Base-by-base conservation (phyloP, 176 grass and related monocot species). In the Chloris gayana region DNA sequence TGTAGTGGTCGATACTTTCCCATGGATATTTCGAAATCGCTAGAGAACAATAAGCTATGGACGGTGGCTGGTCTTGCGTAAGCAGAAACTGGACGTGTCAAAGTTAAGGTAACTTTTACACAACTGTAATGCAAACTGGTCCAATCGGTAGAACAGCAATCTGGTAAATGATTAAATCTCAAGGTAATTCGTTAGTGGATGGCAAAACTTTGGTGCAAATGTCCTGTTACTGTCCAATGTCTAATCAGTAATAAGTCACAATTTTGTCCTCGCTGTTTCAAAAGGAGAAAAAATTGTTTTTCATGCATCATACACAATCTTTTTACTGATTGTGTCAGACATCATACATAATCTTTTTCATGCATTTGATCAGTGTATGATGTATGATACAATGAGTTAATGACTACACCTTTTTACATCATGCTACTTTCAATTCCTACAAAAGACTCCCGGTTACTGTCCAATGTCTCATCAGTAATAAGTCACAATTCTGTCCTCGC, bases 341-440 rank as follows among this genome's bases (percentile, higher is more conserved):
- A n/a, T n/a, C n/a, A n/a, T n/a, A n/a, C n/a, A n/a, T n/a, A 45
- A 39, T 3, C 53, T 70, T 10, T 24, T 53, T 50, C 70, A 79
- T 42, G 34, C 30, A 81, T 81, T 85, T 85, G 22, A 58, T 89
- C 65, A 4, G 4, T 89, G 57, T 72, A 85, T 77, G 71, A 63
- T 85, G 70, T 75, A 53, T 88, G 54, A 2, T 85, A 81, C 65
- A 89, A 15, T 22, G 35, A 14, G 22, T 45, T 72, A 46, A 46
- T 46, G 0, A 85, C 77, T 30, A 1, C 35, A 65, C 8, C n/a
- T 85, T 21, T 85, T 6, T 72, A 81, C 58, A 76, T 66, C 57
- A 50, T 47, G 41, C 67, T 60, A 53, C 21, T 80, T 24, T 46
- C 70, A 84, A 42, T 45, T 75, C 47, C n/a, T 69, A 74, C 70